A percentile compares a stretch with the other conserved stretches of the same genome.
Conservation (phyloP, 345 rosid genomes). For the Lumnitzera racemosa region DNA sequence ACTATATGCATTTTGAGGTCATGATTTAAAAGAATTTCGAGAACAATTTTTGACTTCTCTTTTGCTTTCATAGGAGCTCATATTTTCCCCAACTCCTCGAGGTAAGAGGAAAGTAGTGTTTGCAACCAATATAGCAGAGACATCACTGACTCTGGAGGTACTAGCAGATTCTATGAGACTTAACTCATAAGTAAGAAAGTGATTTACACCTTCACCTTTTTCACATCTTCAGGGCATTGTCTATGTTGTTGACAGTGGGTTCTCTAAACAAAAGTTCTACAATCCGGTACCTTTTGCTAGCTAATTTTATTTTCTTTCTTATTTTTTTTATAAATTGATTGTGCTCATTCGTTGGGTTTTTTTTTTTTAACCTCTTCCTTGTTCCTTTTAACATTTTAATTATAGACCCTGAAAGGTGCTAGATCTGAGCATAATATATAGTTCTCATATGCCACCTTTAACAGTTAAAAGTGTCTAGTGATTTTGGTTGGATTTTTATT, state of each 20-base stretch:
- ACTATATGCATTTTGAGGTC: background rate
- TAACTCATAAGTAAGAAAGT: conserved; percentile 1
- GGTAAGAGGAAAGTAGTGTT: conserved; percentile 90
- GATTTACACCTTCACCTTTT: conserved; percentile 14
- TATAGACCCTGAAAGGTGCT: no score
- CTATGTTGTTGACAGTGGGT: conserved; percentile 92
- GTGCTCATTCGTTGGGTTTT: background rate
- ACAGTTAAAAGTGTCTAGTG: no score
- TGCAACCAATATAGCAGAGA: conserved; percentile 94
- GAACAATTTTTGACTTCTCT: conserved; percentile 3
- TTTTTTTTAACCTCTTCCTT: background rate
- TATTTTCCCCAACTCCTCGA: conserved; percentile 83
- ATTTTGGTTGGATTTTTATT: no score
- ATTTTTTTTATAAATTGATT: background rate
- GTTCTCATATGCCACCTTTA: no score
- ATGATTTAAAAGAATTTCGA: background rate
- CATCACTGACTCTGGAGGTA: conserved; percentile 92
- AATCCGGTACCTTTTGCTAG: conserved; percentile 57
- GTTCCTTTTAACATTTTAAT: no score
- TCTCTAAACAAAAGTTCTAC: conserved; percentile 91
- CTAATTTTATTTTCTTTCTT: background rate
- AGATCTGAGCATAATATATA: no score
- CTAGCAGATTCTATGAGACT: conserved; percentile 1
- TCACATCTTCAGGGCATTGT: conserved; percentile 64
- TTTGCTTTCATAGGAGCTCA: conserved; percentile 46